Conservation (phyloP, 2,329 filamentous ascomycete species). For the Sclerotinia trifoliorum region DNA sequence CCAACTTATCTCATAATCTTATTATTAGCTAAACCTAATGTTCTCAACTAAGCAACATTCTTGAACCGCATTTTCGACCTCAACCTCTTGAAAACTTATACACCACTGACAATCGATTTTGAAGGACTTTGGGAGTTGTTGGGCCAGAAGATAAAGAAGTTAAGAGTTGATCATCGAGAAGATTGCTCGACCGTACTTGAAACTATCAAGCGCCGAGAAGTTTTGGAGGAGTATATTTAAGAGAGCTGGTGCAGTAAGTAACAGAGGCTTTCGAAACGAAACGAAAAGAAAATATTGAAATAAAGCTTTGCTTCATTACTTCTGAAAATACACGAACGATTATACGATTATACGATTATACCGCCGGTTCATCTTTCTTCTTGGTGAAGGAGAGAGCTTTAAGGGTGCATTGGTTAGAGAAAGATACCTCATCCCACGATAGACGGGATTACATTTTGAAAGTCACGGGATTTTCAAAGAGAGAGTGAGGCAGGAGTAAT, state of each 20-base stretch:
- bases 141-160: background rate
- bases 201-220: background rate
- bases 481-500: background rate
- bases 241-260: conserved; percentile 3
- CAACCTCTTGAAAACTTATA: background rate
- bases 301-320: background rate
- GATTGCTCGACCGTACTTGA: background rate
- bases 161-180: background rate
- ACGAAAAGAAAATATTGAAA: background rate
- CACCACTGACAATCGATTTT: background rate
- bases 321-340: background rate
- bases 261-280: background rate
- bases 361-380: background rate
- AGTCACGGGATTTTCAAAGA: background rate
- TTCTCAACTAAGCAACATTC: background rate
- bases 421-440: background rate
- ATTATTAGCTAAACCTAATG: background rate
- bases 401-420: background rate
- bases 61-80: background rate
- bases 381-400: background rate
- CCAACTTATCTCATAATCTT: conserved; percentile 15
- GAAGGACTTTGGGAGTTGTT: background rate
- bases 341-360: background rate
- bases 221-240: background rate
- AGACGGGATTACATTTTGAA: background rate